Conservation (phyloP, 2,329 filamentous ascomycete species). For the Nothopassalora personata region DNA sequence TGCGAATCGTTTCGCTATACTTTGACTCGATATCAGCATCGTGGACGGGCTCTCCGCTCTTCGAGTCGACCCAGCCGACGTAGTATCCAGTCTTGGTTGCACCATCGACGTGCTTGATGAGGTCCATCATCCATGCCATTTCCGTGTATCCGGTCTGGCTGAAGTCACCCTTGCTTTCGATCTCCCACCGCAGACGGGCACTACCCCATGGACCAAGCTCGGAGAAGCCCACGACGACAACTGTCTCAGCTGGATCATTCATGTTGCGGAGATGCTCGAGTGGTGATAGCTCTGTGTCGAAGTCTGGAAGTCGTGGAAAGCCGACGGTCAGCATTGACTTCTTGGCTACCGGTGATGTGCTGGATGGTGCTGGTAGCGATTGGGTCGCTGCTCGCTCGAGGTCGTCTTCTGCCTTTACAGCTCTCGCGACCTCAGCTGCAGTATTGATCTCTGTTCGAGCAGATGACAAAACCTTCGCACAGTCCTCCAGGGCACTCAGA, state of each 20-base stretch:
- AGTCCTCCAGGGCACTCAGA: slow-evolving; percentile 91
- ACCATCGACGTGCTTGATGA: slow-evolving; percentile 98
- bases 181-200: slow-evolving; percentile 96
- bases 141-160: slow-evolving; percentile 96
- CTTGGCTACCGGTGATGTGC: slow-evolving; percentile 83
- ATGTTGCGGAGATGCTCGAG: slow-evolving; percentile 92
- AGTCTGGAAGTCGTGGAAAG: slow-evolving; percentile 85
- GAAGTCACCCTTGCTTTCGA: slow-evolving; percentile 95
- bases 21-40: slow-evolving; percentile 97
- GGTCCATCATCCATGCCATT: slow-evolving; percentile 99
- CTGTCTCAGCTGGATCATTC: slow-evolving; percentile 97
- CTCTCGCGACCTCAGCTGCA: slow-evolving; percentile 85
- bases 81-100: slow-evolving; percentile 93
- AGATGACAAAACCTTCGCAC: slow-evolving; percentile 89
- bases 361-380: slow-evolving; percentile 96
- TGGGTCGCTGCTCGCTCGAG: slow-evolving; percentile 91
- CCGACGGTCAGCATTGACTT: slow-evolving; percentile 98
- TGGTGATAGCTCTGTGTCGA: slow-evolving; percentile 84
- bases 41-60: slow-evolving; percentile 90
- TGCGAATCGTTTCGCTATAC: slow-evolving; percentile 94
- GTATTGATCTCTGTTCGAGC: slow-evolving; percentile 93
- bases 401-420: slow-evolving; percentile 53
- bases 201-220: slow-evolving; percentile 98
- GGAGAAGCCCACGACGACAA: slow-evolving; percentile 93
- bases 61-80: slow-evolving; percentile 92